Evolutionary conservation across 192 early-diverging fungal species (phyloP).

Genomic region (Rhizoclosmatium globosum): DNA sequence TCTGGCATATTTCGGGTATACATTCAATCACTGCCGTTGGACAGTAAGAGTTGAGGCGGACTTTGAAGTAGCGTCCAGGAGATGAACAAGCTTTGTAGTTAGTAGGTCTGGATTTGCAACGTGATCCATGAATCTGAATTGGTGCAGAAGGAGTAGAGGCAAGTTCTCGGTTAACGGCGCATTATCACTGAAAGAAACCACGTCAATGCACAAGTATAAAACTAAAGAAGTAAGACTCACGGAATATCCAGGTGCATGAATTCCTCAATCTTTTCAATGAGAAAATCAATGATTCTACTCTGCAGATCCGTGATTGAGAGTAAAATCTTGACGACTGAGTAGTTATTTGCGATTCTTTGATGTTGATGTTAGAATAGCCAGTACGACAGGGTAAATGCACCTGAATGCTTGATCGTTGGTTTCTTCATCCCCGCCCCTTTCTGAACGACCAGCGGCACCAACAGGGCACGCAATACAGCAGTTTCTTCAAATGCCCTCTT

Average conservation of each 20-base stretch:
- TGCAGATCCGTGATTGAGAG: constrained; percentile 20
- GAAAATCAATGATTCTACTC: neutral
- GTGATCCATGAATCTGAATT: constrained; percentile 28
- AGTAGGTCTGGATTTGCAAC: constrained; percentile 17
- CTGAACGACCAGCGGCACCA: neutral
- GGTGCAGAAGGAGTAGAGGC: constrained; percentile 27
- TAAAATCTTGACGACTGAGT: constrained; percentile 31
- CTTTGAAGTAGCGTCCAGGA: constrained; percentile 7
- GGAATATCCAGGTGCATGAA: constrained; percentile 11
- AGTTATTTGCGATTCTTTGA: neutral
- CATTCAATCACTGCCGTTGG: constrained; percentile 23
- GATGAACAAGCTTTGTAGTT: constrained; percentile 14
- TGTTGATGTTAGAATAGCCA: too few relatives aligned
- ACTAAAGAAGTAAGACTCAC: neutral
- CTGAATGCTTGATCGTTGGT: neutral
- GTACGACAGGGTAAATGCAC: too few relatives aligned
- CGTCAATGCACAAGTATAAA: neutral
- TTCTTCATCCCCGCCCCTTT: neutral
- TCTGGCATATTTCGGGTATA: constrained; percentile 34
- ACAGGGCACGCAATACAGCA: neutral
- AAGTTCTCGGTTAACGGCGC: constrained; percentile 22
- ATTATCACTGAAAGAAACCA: neutral
- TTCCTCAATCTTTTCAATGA: constrained; percentile 14
- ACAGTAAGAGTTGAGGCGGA: neutral
- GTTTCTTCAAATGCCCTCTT: neutral